Base-by-base conservation (phyloP, 1,139 yeast genomes). In the Protomyces macrosporus region DNA sequence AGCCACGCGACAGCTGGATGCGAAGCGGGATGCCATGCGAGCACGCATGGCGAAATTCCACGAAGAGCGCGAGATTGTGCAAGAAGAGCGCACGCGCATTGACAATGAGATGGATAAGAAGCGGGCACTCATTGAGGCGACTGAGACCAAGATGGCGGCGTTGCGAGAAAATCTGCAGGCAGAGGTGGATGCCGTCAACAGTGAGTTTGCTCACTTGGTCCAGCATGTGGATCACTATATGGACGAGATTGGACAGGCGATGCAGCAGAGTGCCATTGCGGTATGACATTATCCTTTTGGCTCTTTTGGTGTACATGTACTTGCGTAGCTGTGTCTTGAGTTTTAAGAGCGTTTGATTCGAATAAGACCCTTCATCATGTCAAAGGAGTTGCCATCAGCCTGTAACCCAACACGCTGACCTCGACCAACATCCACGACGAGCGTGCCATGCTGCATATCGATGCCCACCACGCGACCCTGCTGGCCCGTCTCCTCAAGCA, bases 331-430 rank as follows among this genome's bases (percentile, higher is more conserved):
- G 23, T 23, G 23, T 23, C 23, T 23, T 42, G 6, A 42, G 10
- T 9, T 36, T 14, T 16, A 42, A 3, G 48, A 42, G 36, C 53
- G 10, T 34, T 58, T 58, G 34, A 58, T 37, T 7, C 90, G 88
- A n/a, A 95, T 87, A 68, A 95, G 78, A 0, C 98, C 98, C 70
- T 83, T 87, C 77, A 93, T 87, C 79, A 95, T 91, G 73, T 95
- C 98, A 72, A 95, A 95, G 1, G 97, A 89, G 73, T 95, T 95
- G 0, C 98, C 98, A 73, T 95, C 98, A 0, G 99, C 98, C 73
- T 90, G 98, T 57, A 95, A 77, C 87, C 69, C 81, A 84, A 3
- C 73, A 75, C 51, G 63, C 69, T 0, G 89, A 87, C 3, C 84
- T 82, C 12, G 77, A 76, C 23, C 70, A 71, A 50, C 96, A 66